Evolutionary conservation across 306 rosid genomes (phyloP).

Genomic region (Comarum palustre): DNA sequence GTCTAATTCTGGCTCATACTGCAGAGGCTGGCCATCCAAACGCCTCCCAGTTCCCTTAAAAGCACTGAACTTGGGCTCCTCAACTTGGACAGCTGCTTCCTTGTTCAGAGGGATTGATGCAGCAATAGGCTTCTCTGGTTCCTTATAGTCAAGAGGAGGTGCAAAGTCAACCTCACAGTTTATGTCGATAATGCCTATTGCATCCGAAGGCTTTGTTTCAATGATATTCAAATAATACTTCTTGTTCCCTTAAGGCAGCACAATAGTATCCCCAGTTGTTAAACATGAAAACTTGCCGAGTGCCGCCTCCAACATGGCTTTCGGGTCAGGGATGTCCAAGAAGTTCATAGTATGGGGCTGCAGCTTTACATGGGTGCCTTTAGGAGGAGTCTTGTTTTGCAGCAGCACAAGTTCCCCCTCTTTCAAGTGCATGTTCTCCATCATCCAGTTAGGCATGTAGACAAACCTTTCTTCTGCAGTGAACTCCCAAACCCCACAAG

Average conservation of each 20-base stretch:
- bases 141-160: constrained; percentile 12
- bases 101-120: background rate
- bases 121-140: background rate
- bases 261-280: constrained; percentile 19
- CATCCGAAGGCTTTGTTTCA: constrained; percentile 12
- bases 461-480: constrained; percentile 16
- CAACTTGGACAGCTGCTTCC: background rate
- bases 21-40: constrained; percentile 12
- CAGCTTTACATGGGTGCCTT: constrained; percentile 15
- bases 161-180: constrained; percentile 25
- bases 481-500: constrained; percentile 24
- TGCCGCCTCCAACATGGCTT: constrained; percentile 11
- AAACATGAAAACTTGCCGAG: constrained; percentile 13
- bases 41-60: constrained; percentile 9
- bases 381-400: background rate
- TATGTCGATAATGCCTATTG: constrained; percentile 15
- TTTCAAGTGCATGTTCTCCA: constrained; percentile 12
- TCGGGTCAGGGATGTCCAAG: constrained; percentile 8
- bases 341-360: constrained; percentile 17
- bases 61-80: background rate
- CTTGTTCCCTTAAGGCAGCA: background rate
- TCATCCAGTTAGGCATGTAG: constrained; percentile 19
- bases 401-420: background rate
- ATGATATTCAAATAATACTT: constrained; percentile 5
- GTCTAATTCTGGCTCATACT: background rate